Conservation (phyloP, 1,139 yeast species). For the Yamadazyma taylorii region DNA sequence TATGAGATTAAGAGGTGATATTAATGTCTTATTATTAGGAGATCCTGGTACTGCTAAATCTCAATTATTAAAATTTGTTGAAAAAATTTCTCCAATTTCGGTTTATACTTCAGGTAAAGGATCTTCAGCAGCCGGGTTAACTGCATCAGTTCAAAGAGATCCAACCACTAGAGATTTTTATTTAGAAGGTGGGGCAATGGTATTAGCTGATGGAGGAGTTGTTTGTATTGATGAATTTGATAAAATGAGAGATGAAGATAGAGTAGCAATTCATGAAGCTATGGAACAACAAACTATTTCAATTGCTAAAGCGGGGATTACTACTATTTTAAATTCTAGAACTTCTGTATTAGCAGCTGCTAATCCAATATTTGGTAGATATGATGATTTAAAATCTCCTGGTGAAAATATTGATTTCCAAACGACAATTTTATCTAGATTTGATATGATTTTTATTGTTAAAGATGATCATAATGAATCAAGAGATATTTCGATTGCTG, state of each 20-base stretch:
- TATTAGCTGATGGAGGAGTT: slow-evolving; percentile 97
- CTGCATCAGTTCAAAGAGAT: slow-evolving; percentile 96
- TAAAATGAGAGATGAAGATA: slow-evolving; percentile 98
- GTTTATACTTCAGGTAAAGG: slow-evolving; percentile 99
- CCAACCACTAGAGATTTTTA: slow-evolving; percentile 85
- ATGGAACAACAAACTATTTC: slow-evolving; percentile 99
- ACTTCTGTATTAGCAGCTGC: slow-evolving; percentile 98
- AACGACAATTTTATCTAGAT: slow-evolving; percentile 93
- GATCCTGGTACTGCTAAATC: slow-evolving; percentile 99
- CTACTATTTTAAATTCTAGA: slow-evolving; percentile 92
- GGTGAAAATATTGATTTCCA: slow-evolving; percentile 98
- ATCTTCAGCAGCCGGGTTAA: slow-evolving; percentile 98
- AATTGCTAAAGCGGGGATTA: slow-evolving; percentile 98
- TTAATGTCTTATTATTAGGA: slow-evolving; percentile 87
- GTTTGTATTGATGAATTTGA: slow-evolving; percentile 99
- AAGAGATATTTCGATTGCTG: slow-evolving; percentile 87
- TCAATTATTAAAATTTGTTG: slow-evolving; percentile 90
- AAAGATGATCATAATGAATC: slow-evolving; percentile 90
- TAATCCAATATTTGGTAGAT: slow-evolving; percentile 94
- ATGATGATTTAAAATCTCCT: slow-evolving; percentile 93
- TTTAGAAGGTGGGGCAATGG: slow-evolving; percentile 99
- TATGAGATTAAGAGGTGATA: slow-evolving; percentile 95
- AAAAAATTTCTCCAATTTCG: slow-evolving; percentile 90
- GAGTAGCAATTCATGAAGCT: slow-evolving; percentile 99
- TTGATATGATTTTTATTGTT: slow-evolving; percentile 97